Evolutionary conservation across 257 asterid genomes (phyloP), one percentile per base, ranked within the genome.

Genomic region (Ophiorrhiza pumila): DNA sequence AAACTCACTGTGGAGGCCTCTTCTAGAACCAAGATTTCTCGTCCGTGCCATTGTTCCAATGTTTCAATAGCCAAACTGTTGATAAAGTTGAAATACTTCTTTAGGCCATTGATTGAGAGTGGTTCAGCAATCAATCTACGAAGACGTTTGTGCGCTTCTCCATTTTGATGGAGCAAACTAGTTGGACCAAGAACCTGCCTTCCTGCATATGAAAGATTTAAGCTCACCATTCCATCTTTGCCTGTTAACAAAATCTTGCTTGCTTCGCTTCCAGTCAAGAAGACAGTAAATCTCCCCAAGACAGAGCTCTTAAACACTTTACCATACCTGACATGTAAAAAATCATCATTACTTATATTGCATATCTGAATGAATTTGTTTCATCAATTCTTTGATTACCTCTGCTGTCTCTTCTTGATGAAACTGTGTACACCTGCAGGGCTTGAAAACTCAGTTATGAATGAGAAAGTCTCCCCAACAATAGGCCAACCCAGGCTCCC

Each of bases 401-500:
- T 82, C 74, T 86, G 73, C 75, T 89, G 97, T 80, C 97, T 86
- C 77, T 83, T 82, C 55, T 86, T 88, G 85, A 91, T 83, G 91
- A 91, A 91, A 85, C 87, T 89, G 69, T 76, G 85, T 72, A 91
- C 83, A 29, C 97, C 90, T 10, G 89, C 87, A 8, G 95, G 87
- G 67, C 86, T 89, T 4, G 91, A 85, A 55, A 91, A 91, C 64
- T 86, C 87, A 4, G 94, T 76, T 39, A 91, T 65, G 84, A 91
- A 91, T 7, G 94, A 80, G 73, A 87, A 75, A 41, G 90, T 91
- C 78, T 91, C 97, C 46, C 97, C 97, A 4, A 91, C 74, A 29
- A 91, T n/a, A 23, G 97, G 97, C 96, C 95, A 91, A 22, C 97
- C 97, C 41, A 91, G 80, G 72, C 84, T 87, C 18, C 97, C 96